Percentiles rank a stretch among this genome's conserved stretches.
Evolutionary conservation across 352 stramenopile genomes (phyloP).

Genomic region (Phytophthora hybrid): DNA sequence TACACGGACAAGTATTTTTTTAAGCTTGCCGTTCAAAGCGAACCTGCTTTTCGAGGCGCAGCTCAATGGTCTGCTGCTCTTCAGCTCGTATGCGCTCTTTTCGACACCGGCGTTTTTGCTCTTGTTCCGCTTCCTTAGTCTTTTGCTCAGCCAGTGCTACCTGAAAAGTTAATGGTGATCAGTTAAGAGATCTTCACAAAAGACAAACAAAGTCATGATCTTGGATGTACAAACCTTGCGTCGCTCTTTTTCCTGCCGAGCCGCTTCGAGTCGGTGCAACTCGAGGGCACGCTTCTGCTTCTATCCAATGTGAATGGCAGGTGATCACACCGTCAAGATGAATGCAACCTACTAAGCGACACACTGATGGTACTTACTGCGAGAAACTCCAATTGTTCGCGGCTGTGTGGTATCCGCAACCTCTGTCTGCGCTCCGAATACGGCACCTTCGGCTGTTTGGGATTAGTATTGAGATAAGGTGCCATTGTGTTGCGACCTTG

Average conservation of each 20-base stretch:
- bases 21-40: not conserved
- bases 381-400: slow-evolving; percentile 64
- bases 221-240: slow-evolving; percentile 42
- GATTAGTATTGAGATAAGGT: not conserved
- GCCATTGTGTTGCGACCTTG: not conserved
- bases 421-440: slow-evolving; percentile 17
- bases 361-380: slow-evolving; percentile 29
- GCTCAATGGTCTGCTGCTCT: slow-evolving; percentile 45
- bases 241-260: slow-evolving; percentile 62
- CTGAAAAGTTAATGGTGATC: slow-evolving; percentile 22
- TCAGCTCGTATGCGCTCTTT: slow-evolving; percentile 64
- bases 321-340: too few species aligned
- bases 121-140: slow-evolving; percentile 52
- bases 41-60: slow-evolving; percentile 54
- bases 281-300: slow-evolving; percentile 65
- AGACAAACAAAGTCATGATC: not conserved
- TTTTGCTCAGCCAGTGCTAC: slow-evolving; percentile 52
- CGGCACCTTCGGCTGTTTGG: not conserved
- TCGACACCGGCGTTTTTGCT: slow-evolving; percentile 35
- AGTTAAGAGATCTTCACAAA: not conserved
- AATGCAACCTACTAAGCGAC: not conserved
- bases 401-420: slow-evolving; percentile 40
- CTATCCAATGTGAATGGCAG: slow-evolving; percentile 23
- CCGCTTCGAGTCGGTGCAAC: slow-evolving; percentile 51
- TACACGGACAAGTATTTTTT: not conserved